phyloP scores from a whole-genome alignment of 1,139 yeast genomes.

The Kurtzmaniella quercitrusa region DNA sequence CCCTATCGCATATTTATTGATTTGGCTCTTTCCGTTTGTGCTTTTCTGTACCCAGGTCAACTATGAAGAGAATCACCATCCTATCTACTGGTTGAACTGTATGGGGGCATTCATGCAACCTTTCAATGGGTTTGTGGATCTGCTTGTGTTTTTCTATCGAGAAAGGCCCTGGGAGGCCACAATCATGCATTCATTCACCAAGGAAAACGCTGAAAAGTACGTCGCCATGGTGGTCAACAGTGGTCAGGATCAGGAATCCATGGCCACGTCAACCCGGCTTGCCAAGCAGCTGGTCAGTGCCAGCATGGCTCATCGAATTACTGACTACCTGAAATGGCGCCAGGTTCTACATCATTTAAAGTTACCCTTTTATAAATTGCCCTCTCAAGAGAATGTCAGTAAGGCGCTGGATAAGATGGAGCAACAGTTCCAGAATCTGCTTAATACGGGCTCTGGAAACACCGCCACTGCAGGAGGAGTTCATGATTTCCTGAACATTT shows the following conservation, averaged over 20 bases:
- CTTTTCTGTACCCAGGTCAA: constrained; percentile 57
- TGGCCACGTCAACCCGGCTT: constrained; percentile 22
- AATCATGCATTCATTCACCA: constrained; percentile 36
- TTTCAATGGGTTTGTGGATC: constrained; percentile 72
- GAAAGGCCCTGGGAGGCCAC: constrained; percentile 73
- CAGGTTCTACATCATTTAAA: constrained; percentile 25
- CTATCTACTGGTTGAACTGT: constrained; percentile 62
- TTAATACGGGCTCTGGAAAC: background rate
- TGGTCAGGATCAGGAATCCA: constrained; percentile 17
- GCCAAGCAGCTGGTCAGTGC: constrained; percentile 24
- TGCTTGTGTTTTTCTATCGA: constrained; percentile 68
- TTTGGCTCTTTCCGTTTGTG: constrained; percentile 83
- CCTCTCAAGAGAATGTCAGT: constrained; percentile 30
- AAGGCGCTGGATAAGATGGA: constrained; percentile 6
- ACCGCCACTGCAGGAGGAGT: constrained; percentile 10
- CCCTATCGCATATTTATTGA: constrained; percentile 72
- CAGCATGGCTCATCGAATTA: constrained; percentile 22
- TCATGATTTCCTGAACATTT: constrained; percentile 39
- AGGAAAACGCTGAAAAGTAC: constrained; percentile 30
- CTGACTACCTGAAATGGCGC: constrained; percentile 32
- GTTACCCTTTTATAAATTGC: constrained; percentile 43
- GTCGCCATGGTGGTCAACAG: constrained; percentile 15
- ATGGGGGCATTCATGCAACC: constrained; percentile 78
- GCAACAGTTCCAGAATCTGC: background rate
- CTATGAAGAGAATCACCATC: constrained; percentile 44